Conservation (phyloP, 2,329 filamentous ascomycete species). For the Alternaria hordeiaustralica region DNA sequence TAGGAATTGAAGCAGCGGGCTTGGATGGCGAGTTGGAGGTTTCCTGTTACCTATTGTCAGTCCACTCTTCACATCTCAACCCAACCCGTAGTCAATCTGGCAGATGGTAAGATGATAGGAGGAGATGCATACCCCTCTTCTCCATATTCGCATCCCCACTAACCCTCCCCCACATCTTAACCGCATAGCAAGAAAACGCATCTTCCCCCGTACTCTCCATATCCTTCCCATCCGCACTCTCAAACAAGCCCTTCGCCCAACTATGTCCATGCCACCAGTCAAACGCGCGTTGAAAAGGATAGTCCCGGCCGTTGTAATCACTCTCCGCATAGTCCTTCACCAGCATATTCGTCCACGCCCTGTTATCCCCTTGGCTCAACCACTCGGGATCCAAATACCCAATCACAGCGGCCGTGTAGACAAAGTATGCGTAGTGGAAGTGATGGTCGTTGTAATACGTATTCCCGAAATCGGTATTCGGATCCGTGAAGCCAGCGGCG, state of each 20-base stretch:
- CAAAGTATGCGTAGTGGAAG: constrained; percentile 80
- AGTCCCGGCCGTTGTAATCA: constrained; percentile 66
- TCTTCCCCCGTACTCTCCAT: constrained; percentile 92
- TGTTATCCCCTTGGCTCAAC: constrained; percentile 68
- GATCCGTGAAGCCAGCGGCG: constrained; percentile 74
- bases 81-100: no score
- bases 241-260: constrained; percentile 83
- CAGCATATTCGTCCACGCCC: constrained; percentile 80
- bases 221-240: constrained; percentile 76
- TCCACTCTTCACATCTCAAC: neutral
- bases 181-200: constrained; percentile 80
- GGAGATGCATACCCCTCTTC: constrained; percentile 57
- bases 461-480: constrained; percentile 82
- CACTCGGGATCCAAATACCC: constrained; percentile 78
- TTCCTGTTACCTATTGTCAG: constrained; percentile 56
- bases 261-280: constrained; percentile 96
- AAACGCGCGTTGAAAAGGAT: constrained; percentile 82
- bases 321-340: constrained; percentile 86
- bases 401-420: constrained; percentile 84
- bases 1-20: constrained; percentile 76
- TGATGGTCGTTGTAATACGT: constrained; percentile 77
- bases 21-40: constrained; percentile 82
- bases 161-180: constrained; percentile 92
- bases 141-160: constrained; percentile 80
- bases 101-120: no score